Conservation (phyloP, 805 yeast species). For the Yamadazyma olivae region DNA sequence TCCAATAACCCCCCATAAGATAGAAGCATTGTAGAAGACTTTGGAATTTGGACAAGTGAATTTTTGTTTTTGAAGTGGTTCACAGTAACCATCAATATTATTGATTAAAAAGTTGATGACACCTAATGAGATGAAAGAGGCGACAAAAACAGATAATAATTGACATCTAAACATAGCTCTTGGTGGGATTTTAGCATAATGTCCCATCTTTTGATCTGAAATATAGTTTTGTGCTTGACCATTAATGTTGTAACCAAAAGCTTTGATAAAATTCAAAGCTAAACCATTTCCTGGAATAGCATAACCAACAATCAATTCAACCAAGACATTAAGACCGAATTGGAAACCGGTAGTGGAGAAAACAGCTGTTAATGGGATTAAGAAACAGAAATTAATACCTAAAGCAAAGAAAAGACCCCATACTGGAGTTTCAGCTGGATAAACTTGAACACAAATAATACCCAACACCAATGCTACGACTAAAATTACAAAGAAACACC, state of each 20-base stretch:
- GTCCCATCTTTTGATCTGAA: constrained; percentile 59
- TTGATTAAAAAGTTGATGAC: constrained; percentile 27
- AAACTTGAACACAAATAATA: constrained; percentile 27
- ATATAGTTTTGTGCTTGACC: constrained; percentile 55
- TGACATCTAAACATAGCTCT: constrained; percentile 48
- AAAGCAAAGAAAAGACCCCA: constrained; percentile 35
- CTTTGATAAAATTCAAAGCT: constrained; percentile 49
- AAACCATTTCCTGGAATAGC: constrained; percentile 35
- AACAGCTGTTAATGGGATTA: constrained; percentile 28
- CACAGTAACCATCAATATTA: constrained; percentile 36
- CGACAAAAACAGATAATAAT: constrained; percentile 21
- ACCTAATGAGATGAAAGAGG: constrained; percentile 23
- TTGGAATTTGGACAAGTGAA: constrained; percentile 37
- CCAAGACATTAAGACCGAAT: constrained; percentile 34
- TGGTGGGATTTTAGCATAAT: constrained; percentile 60
- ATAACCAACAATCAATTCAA: constrained; percentile 35
- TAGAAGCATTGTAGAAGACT: constrained; percentile 50
- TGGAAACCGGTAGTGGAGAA: constrained; percentile 28
- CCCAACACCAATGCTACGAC: constrained; percentile 27
- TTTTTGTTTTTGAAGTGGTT: constrained; percentile 35
- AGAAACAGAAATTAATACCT: constrained; percentile 29
- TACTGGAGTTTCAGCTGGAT: constrained; percentile 33
- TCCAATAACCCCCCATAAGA: constrained; percentile 67
- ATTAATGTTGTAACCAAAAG: constrained; percentile 55
- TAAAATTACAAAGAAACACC: constrained; percentile 24